phyloP scores from a whole-genome alignment of 306 rosid genomes.

The Cercis canadensis region DNA sequence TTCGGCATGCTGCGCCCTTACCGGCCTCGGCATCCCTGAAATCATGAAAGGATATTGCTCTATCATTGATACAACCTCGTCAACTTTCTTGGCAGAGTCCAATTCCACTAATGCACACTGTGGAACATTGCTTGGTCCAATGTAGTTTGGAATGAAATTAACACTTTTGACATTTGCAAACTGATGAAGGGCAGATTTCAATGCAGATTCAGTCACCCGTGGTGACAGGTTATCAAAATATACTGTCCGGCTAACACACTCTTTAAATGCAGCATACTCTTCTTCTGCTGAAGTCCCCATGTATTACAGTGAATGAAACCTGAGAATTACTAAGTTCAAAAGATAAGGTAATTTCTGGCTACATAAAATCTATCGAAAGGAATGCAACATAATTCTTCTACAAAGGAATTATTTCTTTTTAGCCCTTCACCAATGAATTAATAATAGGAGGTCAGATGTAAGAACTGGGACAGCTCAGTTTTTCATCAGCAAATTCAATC shows the following conservation, averaged over 20 bases:
- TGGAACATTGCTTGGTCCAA: slow-evolving; percentile 55
- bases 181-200: slow-evolving; percentile 72
- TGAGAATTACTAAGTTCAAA: slow-evolving; percentile 31
- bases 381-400: too few species aligned
- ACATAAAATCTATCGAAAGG: not conserved
- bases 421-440: too few species aligned
- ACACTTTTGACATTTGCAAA: slow-evolving; percentile 66
- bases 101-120: slow-evolving; percentile 72
- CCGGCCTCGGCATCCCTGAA: slow-evolving; percentile 89
- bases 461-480: too few species aligned
- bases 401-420: too few species aligned
- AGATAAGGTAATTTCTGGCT: not conserved
- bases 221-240: slow-evolving; percentile 79
- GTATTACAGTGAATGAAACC: too few species aligned
- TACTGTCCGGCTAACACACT: slow-evolving; percentile 68
- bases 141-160: slow-evolving; percentile 70
- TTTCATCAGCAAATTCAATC: too few species aligned
- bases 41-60: slow-evolving; percentile 73
- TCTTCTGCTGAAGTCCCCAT: slow-evolving; percentile 58
- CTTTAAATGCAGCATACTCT: slow-evolving; percentile 66
- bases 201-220: slow-evolving; percentile 72
- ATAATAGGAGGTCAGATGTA: too few species aligned
- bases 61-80: slow-evolving; percentile 48
- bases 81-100: slow-evolving; percentile 63
- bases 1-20: slow-evolving; percentile 60